Conservation (phyloP, 306 rosid genomes). For the Glycine latifolia region DNA sequence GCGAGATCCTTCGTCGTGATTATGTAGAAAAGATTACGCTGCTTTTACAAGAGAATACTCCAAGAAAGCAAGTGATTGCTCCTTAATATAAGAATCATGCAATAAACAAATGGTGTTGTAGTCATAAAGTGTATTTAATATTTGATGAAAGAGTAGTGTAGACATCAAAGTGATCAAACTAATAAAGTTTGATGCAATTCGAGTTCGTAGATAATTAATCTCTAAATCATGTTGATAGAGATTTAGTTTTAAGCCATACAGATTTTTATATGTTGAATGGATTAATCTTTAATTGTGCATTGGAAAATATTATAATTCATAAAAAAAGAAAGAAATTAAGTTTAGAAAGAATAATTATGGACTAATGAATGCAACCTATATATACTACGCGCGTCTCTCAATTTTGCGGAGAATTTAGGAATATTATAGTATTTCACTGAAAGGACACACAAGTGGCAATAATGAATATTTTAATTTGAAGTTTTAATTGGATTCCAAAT, state of each 20-base stretch:
- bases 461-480: slow-evolving; percentile 26
- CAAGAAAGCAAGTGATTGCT: slow-evolving; percentile 34
- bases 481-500: slow-evolving; percentile 24
- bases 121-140: slow-evolving; percentile 16
- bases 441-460: slow-evolving; percentile 6
- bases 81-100: slow-evolving; percentile 35
- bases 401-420: background rate
- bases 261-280: background rate
- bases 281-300: background rate
- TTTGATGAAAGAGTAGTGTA: background rate
- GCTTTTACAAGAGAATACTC: slow-evolving; percentile 37
- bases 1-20: slow-evolving; percentile 46
- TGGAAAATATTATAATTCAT: background rate
- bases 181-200: background rate
- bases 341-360: slow-evolving; percentile 27
- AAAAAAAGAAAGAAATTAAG: background rate
- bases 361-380: slow-evolving; percentile 17
- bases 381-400: background rate
- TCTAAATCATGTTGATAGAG: background rate
- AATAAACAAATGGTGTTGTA: slow-evolving; percentile 8
- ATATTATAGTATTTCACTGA: slow-evolving; percentile 21
- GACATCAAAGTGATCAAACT: background rate
- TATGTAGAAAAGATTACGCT: slow-evolving; percentile 25
- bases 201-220: background rate
- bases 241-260: background rate